Percentiles rank a stretch among this genome's conserved stretches.
Evolutionary conservation across 2,329 filamentous ascomycete genomes (phyloP).

Genomic region (Fusarium solani-melongenae): DNA sequence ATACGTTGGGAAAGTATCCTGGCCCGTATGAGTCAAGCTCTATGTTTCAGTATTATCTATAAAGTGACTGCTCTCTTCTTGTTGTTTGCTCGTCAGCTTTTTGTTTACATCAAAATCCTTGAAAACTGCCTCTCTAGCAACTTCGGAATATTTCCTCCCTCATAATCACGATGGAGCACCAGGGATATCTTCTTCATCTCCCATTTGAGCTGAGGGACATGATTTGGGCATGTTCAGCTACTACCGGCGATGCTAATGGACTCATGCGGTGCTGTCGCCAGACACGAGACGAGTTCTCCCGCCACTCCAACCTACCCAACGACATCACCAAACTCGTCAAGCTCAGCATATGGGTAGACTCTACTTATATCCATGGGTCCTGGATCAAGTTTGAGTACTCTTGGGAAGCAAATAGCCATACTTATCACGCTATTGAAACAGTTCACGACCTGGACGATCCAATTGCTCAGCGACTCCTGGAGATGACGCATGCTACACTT

Average conservation of each 20-base stretch:
- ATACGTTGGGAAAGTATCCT: neutral
- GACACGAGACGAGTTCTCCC: constrained; percentile 6
- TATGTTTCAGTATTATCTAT: neutral
- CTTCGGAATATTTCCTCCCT: neutral
- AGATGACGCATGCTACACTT: constrained; percentile 4
- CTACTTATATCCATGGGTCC: constrained; percentile 3
- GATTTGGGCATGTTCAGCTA: constrained; percentile 7
- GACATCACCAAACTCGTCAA: neutral
- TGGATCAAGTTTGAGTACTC: constrained; percentile 23
- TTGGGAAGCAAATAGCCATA: neutral
- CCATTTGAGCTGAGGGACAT: constrained; percentile 23
- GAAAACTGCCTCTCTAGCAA: neutral
- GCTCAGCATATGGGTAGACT: constrained; percentile 13
- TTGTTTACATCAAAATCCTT: neutral
- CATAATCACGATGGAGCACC: neutral
- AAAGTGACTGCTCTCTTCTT: neutral
- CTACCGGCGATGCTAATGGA: neutral
- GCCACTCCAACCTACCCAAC: neutral
- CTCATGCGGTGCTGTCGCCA: constrained; percentile 15
- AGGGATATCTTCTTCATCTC: neutral
- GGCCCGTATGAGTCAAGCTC: neutral
- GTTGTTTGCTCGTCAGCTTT: neutral
- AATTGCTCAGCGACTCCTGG: neutral
- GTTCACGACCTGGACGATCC: constrained; percentile 14
- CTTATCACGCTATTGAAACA: neutral